A percentile compares a stretch with the other conserved stretches of the same genome.
These are phyloP conservation scores for Blastobotrys serpentis DNA, from an alignment of 1,139 yeast species.

Conservation along the genomic window DNA sequence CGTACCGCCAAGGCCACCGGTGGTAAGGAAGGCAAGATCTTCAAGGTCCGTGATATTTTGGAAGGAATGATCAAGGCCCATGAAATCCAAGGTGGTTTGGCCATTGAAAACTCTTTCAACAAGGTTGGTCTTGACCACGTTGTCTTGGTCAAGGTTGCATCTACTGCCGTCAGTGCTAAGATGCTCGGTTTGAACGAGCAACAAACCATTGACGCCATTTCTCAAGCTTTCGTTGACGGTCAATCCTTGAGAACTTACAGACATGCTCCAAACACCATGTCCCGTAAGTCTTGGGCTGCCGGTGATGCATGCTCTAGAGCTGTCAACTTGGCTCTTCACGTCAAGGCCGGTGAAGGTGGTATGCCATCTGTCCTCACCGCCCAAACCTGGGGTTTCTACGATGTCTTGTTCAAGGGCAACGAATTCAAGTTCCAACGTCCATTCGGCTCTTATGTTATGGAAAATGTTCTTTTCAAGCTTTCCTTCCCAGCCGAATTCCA, in stretches of 20 bases:
- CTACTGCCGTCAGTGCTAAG: constrained; percentile 58
- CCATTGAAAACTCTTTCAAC: constrained; percentile 58
- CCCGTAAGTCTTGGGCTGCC: constrained; percentile 66
- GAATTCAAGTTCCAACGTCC: constrained; percentile 53
- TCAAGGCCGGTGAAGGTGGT: constrained; percentile 54
- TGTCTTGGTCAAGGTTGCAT: constrained; percentile 57
- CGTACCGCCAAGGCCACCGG: constrained; percentile 46
- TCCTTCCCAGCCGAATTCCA: constrained; percentile 67
- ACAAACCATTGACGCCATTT: constrained; percentile 54
- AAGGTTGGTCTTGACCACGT: constrained; percentile 62
- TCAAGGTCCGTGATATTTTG: constrained; percentile 50
- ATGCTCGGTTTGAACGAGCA: constrained; percentile 49
- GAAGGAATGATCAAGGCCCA: constrained; percentile 61
- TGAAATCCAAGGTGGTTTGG: constrained; percentile 58
- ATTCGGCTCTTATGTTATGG: constrained; percentile 62
- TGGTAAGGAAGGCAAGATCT: constrained; percentile 42
- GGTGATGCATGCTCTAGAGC: constrained; percentile 64
- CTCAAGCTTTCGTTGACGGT: constrained; percentile 62
- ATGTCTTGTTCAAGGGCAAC: constrained; percentile 53
- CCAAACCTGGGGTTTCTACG: constrained; percentile 61
- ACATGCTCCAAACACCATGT: constrained; percentile 62
- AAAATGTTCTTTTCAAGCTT: constrained; percentile 57
- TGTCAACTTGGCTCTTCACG: constrained; percentile 53
- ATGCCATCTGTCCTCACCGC: constrained; percentile 59
- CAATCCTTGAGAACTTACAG: constrained; percentile 58